Evolutionary conservation across 2,329 filamentous ascomycete species (phyloP).

Genomic region (Malbranchea cinnamomea): DNA sequence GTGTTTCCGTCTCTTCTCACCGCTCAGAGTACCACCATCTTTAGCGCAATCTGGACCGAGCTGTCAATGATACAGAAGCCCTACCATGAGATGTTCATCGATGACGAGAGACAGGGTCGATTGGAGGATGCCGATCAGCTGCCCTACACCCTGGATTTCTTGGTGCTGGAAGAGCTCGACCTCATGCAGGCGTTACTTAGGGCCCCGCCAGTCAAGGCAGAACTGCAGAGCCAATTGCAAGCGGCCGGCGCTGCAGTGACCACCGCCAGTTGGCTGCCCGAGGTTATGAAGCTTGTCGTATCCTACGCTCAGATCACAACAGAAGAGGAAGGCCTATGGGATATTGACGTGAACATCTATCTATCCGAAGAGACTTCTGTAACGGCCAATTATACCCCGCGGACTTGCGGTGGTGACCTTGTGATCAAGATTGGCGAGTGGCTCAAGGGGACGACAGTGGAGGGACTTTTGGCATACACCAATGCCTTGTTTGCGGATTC

Average conservation of each 20-base stretch:
- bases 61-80: conserved; percentile 55
- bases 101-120: conserved; percentile 70
- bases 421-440: conserved; percentile 87
- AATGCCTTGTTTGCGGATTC: conserved; percentile 51
- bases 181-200: conserved; percentile 84
- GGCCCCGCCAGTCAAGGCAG: conserved; percentile 72
- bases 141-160: conserved; percentile 88
- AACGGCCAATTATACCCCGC: conserved; percentile 88
- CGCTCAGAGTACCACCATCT: conserved; percentile 67
- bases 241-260: conserved; percentile 43
- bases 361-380: conserved; percentile 89
- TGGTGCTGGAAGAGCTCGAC: conserved; percentile 87
- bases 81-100: conserved; percentile 74
- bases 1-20: conserved; percentile 73
- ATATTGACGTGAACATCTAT: conserved; percentile 91
- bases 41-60: conserved; percentile 81
- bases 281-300: conserved; percentile 73
- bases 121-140: conserved; percentile 80
- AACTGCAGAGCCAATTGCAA: conserved; percentile 67
- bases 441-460: conserved; percentile 60
- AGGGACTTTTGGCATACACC: conserved; percentile 64
- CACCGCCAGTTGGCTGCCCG: conserved; percentile 64
- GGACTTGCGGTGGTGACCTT: conserved; percentile 82
- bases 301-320: conserved; percentile 78
- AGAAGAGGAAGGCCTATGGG: conserved; percentile 91